Evolutionary conservation across 768 basidiomycete species (phyloP).

Genomic region (Tricholoma sp.): DNA sequence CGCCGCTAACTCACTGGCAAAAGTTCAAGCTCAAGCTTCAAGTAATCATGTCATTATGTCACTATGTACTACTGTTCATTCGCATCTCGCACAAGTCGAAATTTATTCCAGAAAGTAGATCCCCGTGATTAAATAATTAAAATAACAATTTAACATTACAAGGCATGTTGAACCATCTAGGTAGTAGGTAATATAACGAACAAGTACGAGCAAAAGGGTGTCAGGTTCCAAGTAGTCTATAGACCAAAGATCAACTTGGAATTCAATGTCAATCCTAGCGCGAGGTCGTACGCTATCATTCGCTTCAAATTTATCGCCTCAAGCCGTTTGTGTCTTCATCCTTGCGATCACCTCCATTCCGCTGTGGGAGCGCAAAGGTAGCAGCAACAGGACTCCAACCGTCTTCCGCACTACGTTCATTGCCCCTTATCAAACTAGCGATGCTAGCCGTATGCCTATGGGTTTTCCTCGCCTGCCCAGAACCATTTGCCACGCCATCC

Average conservation of each 20-base stretch:
- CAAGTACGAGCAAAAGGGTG: neutral
- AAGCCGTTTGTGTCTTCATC: neutral
- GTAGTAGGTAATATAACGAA: neutral
- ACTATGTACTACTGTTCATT: too few species aligned
- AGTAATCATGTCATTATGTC: too few species aligned
- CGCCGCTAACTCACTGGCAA: neutral
- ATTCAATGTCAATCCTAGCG: neutral
- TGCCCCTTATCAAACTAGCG: slow-evolving; percentile 72
- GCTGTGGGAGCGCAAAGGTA: slow-evolving; percentile 14
- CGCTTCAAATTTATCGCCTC: neutral
- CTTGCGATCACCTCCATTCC: slow-evolving; percentile 5
- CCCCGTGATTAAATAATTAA: too few species aligned
- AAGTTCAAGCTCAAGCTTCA: too few species aligned
- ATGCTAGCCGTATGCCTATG: slow-evolving; percentile 84
- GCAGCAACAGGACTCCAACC: slow-evolving; percentile 73
- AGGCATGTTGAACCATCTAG: neutral
- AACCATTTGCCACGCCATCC: slow-evolving; percentile 13
- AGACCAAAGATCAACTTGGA: neutral
- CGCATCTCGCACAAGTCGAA: too few species aligned
- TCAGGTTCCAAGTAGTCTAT: neutral
- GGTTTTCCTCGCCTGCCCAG: slow-evolving; percentile 25
- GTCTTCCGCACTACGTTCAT: slow-evolving; percentile 70
- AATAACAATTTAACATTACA: neutral
- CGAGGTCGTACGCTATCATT: neutral
- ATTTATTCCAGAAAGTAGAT: too few species aligned